These are phyloP conservation scores for Xylariomycetidae sp. DNA, from an alignment of 2,329 filamentous ascomycete genomes.

Conservation along the genomic window DNA sequence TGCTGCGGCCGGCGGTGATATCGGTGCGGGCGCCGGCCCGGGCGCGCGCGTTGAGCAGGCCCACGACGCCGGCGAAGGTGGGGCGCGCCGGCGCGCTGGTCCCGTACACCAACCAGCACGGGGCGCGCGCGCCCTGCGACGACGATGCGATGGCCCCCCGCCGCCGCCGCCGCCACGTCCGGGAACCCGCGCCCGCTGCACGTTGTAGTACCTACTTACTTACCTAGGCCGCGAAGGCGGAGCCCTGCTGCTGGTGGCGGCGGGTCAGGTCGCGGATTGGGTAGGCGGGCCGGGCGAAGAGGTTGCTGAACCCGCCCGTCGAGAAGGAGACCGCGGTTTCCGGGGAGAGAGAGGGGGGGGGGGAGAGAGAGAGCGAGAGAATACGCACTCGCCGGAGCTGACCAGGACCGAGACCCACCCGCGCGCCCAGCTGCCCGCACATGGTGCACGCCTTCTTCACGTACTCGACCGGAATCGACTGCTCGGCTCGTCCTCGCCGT, in stretches of 20 bases:
- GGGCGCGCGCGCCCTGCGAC: too few species aligned
- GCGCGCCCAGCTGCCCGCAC: constrained; percentile 21
- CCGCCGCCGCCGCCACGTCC: constrained; percentile 57
- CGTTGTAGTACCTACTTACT: constrained; percentile 11
- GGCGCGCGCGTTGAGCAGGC: constrained; percentile 50
- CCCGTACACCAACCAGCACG: too few species aligned
- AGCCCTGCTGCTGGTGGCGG: constrained; percentile 6
- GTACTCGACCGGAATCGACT: constrained; percentile 19
- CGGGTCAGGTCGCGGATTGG: too few species aligned
- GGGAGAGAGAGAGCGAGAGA: constrained; percentile 47
- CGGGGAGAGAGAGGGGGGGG: constrained; percentile 7
- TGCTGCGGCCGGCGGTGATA: constrained; percentile 27
- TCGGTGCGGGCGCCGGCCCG: constrained; percentile 29
- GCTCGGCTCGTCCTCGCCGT: constrained; percentile 17
- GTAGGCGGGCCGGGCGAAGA: constrained; percentile 5
- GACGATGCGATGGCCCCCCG: constrained; percentile 25
- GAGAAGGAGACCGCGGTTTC: constrained; percentile 9
- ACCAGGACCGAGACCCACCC: constrained; percentile 23
- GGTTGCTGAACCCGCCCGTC: constrained; percentile 9
- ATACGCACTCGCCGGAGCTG: constrained; percentile 22
- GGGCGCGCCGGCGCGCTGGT: constrained; percentile 55
- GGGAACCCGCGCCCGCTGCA: constrained; percentile 51
- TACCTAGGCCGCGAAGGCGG: constrained; percentile 3
- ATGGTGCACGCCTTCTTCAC: constrained; percentile 21
- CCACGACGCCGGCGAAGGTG: constrained; percentile 55